Evolutionary conservation across 164 flowering plant genomes (phyloP), one percentile per base, ranked within the genome.

Genomic region (Paratinospora sagittata): DNA sequence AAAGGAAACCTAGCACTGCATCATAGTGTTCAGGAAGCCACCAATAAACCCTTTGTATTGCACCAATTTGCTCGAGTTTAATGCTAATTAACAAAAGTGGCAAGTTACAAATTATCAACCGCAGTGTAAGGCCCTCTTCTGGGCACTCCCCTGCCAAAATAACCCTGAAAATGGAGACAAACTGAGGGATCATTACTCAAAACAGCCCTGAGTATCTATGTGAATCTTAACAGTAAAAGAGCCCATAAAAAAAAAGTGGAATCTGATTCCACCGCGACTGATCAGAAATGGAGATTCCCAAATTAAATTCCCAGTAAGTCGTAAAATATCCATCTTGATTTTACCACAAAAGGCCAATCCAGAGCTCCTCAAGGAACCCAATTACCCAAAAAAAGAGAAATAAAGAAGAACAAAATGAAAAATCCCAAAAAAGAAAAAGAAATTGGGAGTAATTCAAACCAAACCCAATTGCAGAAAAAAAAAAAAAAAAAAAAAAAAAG

Each of bases 201-300:
- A 33, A 55, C 37, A 24, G 37, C 9, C 27, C 2, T 11, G 47
- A 55, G 33, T 57, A 69, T 57, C 64, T 34, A 69, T 58, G 30
- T 57, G 10, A n/a, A 69, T 23, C 39, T 57, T 57, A 57, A 64
- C 30, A 71, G 9, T 30, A 13, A 27, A 45, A n/a, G 9, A 14
- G 24, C 41, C 27, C 60, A 30, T 19, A 6, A 34, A 27, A 2
- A 30, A 11, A 52, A 65, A 23, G 8, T 34, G 34, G 34, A 72
- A 65, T 65, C 63, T 21, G 37, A 65, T 30, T 26, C 49, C 21
- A 19, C 13, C 21, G 4, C 34, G 4, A 27, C 23, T 30, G 34
- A 72, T 14, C 27, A 72, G 47, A 49, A 23, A 65, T 52, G 34
- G 52, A 33, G 63, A 63, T n/a, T n/a, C 30, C n/a, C 67, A 63